Evolutionary conservation across 345 rosid species (phyloP), one percentile per base, ranked within the genome.

Genomic region (Euphorbia tirucalli): DNA sequence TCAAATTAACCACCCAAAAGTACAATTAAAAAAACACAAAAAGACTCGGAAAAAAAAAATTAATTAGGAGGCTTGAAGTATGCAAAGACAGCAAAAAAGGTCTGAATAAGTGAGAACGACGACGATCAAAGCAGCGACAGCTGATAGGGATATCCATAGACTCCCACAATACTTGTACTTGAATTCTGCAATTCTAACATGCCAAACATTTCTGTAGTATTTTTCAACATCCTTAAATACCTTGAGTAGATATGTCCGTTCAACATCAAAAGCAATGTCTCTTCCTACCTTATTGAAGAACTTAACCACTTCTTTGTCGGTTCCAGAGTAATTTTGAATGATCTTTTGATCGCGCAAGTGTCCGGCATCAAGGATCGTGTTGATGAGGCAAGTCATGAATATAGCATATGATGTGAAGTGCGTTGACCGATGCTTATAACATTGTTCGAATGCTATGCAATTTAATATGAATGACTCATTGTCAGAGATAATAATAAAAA

Each of bases 61-160:
- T 22, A 24, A n/a, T 30, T 32, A 30, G 62, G 62, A 32, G 72
- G 72, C 3, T 25, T 60, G n/a, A 54, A 5, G 14, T 69, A 69
- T 35, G n/a, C 62, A 59, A 11, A 73, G 11, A 15, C 65, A 57
- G 78, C 62, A n/a, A 68, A 65, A 54, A 65, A 59, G 15, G 77
- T 0, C 71, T 78, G 77, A 32, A 65, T 64, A 48, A 54, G 81
- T 73, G 44, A 78, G 74, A 15, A 64, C 3, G 15, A 78, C 67
- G 25, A 73, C 68, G 2, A 69, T 35, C 2, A 60, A 1, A 11
- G 75, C 75, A 10, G 78, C 72, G 11, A 43, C 25, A 1, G 57
- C 78, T 7, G 77, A 69, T 35, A 78, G 21, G 52, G 66, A 66
- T 0, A 66, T 50, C 81, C 81, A 78, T 3, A 75, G 78, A 18